Evolutionary conservation across 2,329 filamentous ascomycete species (phyloP).

Genomic region (Nothomitra cinnamomea): DNA sequence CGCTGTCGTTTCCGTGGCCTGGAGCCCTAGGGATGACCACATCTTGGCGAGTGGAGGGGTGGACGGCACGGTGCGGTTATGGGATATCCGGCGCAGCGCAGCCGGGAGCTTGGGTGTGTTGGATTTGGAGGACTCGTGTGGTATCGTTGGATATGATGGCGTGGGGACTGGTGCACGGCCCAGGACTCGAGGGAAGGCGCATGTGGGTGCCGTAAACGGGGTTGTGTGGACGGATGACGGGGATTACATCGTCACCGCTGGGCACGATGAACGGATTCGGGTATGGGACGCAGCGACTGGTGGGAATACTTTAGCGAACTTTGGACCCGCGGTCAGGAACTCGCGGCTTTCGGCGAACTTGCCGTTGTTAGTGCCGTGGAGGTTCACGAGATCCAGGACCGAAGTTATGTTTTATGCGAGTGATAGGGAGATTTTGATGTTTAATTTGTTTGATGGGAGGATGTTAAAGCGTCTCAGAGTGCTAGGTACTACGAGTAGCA

Average conservation of each 20-base stretch:
- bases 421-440: conserved; percentile 52
- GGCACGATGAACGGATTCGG: conserved; percentile 68
- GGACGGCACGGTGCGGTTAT: conserved; percentile 69
- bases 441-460: conserved; percentile 62
- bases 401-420: conserved; percentile 72
- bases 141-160: conserved; percentile 34
- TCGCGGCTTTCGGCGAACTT: conserved; percentile 31
- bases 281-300: conserved; percentile 74
- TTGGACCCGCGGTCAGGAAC: conserved; percentile 70
- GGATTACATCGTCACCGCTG: conserved; percentile 57
- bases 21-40: conserved; percentile 69
- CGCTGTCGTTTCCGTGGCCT: conserved; percentile 51
- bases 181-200: conserved; percentile 36
- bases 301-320: conserved; percentile 75
- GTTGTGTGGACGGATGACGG: conserved; percentile 74
- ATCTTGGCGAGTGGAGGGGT: conserved; percentile 70
- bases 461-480: conserved; percentile 54
- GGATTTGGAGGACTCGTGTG: conserved; percentile 69
- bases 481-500: conserved; percentile 28
- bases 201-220: conserved; percentile 69
- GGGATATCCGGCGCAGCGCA: conserved; percentile 64
- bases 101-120: conserved; percentile 60
- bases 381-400: conserved; percentile 35
- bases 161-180: conserved; percentile 27
- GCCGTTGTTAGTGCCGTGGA: conserved; percentile 46